Conservation (phyloP, 768 basidiomycete genomes). For the Trametes punicea region DNA sequence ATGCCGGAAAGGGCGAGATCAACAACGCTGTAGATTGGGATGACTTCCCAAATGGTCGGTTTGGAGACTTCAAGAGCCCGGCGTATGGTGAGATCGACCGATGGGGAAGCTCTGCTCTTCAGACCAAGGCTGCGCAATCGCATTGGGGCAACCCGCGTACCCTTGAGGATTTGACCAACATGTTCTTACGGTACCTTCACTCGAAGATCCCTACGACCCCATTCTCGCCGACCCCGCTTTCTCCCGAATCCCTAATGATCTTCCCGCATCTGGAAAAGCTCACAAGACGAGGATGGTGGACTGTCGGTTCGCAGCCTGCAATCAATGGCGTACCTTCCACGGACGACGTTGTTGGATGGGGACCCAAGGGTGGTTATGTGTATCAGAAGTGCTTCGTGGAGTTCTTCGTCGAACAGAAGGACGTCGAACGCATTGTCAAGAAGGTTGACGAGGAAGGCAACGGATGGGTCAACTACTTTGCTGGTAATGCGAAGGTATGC, state of each 20-base stretch:
- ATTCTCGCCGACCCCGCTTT: constrained; percentile 82
- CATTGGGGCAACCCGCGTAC: constrained; percentile 77
- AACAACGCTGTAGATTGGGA: constrained; percentile 83
- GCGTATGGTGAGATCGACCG: constrained; percentile 82
- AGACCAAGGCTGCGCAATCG: constrained; percentile 61
- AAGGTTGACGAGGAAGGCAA: constrained; percentile 50
- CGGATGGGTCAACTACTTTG: constrained; percentile 82
- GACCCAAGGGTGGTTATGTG: constrained; percentile 88
- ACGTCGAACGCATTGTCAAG: constrained; percentile 58
- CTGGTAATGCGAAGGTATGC: constrained; percentile 71
- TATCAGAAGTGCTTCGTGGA: constrained; percentile 98
- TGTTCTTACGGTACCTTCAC: constrained; percentile 81
- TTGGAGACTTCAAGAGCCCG: constrained; percentile 96
- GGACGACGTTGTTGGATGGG: constrained; percentile 87
- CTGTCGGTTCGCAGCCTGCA: constrained; percentile 94
- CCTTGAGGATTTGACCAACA: constrained; percentile 62
- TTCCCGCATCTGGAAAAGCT: constrained; percentile 72
- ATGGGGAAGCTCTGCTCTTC: constrained; percentile 67
- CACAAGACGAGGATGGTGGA: constrained; percentile 87
- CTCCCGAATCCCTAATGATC: constrained; percentile 78
- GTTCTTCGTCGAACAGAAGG: constrained; percentile 74
- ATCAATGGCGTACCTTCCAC: constrained; percentile 75
- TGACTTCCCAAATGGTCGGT: constrained; percentile 98
- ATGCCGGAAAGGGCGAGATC: constrained; percentile 68
- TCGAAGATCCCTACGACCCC: constrained; percentile 75